phyloP scores from a whole-genome alignment of 331 rosid genomes.

The Acacia concinna region DNA sequence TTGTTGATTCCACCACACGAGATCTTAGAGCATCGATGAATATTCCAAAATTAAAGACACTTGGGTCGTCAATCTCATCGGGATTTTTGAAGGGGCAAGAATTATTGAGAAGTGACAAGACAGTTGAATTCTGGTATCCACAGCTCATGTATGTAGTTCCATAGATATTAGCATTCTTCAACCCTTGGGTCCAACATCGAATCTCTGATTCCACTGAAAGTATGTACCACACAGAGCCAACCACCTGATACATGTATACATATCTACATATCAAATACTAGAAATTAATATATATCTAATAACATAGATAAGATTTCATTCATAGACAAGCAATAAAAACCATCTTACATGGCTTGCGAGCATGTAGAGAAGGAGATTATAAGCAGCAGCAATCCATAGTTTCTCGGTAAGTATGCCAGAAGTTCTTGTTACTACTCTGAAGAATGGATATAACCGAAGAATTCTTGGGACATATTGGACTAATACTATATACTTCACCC shows the following conservation, averaged over 20 bases:
- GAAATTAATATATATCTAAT: neutral
- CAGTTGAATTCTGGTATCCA: neutral
- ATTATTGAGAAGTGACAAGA: neutral
- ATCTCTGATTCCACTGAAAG: conserved; percentile 59
- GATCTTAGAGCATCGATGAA: conserved; percentile 59
- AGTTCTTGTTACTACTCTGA: conserved; percentile 32
- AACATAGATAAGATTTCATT: conserved; percentile 8
- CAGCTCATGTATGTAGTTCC: neutral
- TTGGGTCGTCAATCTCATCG: conserved; percentile 24
- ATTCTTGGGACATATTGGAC: conserved; percentile 75
- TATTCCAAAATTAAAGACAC: conserved; percentile 62
- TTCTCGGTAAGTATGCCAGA: conserved; percentile 80
- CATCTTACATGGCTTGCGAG: conserved; percentile 78
- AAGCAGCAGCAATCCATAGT: conserved; percentile 81
- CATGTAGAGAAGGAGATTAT: conserved; percentile 75
- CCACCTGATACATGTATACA: conserved; percentile 39
- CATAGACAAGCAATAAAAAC: neutral
- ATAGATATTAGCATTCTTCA: neutral
- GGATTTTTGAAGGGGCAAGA: conserved; percentile 49
- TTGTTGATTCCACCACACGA: conserved; percentile 37
- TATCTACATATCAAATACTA: neutral
- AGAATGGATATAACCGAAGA: conserved; percentile 60
- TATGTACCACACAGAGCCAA: conserved; percentile 84
- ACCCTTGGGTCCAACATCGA: conserved; percentile 51
- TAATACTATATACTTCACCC: conserved; percentile 46